Evolutionary conservation across 2,329 filamentous ascomycete genomes (phyloP), one percentile per base, ranked within the genome.

Genomic region (Cryphonectria japonica): DNA sequence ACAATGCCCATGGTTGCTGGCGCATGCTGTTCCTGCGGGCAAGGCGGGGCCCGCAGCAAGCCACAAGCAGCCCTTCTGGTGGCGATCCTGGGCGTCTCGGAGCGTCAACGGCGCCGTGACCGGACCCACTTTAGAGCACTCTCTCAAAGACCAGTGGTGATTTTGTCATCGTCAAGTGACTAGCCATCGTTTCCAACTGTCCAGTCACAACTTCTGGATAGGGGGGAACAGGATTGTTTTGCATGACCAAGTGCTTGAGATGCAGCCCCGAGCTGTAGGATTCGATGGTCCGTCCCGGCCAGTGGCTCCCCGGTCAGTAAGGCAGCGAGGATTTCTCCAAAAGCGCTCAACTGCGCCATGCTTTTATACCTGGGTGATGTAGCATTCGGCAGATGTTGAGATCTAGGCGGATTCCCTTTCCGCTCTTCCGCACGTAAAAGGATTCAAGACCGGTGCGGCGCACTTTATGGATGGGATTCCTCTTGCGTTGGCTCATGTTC

Each of bases 1-100:
- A 29, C 26, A 16, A 59, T 54, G 50, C 50, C n/a, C 22, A 26
- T 54, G 50, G 22, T 16, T 59, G 26, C 26, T 54, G 50, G 50
- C 50, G 11, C 50, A 3, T 54, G 22, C 52, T 57, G 54, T 59
- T 5, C 26, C 19, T 13, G 29, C 54, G 52, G 52, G 52, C 26
- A 57, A 14, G 52, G 52, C 52, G 54, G 54, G 54, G 54, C 54
- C 14, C 8, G 54, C 26, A 59, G 54, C 54, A 61, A 39, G 57
- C 59, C 34, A 37, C 19, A 37, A 32, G 19, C 59, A 39, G 29
- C 29, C 16, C 57, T 37, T 60, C 22, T 34, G 32, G 26, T 37
- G 57, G 57, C 57, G 32, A 60, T 37, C 57, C 32, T 60, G 34
- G 59, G 19, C 8, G 34, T 39, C 16, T n/a, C 19, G 22, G 32